Percentiles rank a stretch among this genome's conserved stretches.
Conservation (phyloP, 2,329 filamentous ascomycete species). For the Leptographium wingfieldii region DNA sequence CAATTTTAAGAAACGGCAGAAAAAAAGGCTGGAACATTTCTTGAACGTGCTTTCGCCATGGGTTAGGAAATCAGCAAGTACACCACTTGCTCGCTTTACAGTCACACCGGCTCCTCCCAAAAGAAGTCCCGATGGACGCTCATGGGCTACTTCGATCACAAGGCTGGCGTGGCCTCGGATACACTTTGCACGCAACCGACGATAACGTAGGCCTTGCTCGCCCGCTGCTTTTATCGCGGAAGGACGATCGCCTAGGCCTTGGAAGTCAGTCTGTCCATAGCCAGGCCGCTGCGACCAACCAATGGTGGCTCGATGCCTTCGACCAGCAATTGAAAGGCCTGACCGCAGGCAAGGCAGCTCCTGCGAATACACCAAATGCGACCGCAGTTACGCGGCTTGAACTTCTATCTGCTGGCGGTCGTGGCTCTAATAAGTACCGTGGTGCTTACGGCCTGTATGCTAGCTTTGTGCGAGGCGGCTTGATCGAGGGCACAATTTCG, state of each 20-base stretch:
- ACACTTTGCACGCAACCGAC: conserved; percentile 67
- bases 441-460: conserved; percentile 58
- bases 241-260: conserved; percentile 68
- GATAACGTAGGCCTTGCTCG: conserved; percentile 66
- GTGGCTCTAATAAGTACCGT: conserved; percentile 41
- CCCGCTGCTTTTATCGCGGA: conserved; percentile 72
- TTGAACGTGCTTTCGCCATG: neutral
- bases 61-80: neutral
- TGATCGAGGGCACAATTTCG: conserved; percentile 57
- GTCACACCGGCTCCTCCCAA: neutral
- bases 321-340: conserved; percentile 79
- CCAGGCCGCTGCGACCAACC: conserved; percentile 54
- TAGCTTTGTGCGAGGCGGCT: conserved; percentile 73
- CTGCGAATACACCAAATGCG: conserved; percentile 42
- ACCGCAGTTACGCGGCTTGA: conserved; percentile 35
- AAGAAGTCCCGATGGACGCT: conserved; percentile 54
- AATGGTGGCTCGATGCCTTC: conserved; percentile 96
- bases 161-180: conserved; percentile 82
- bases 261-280: conserved; percentile 59
- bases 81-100: neutral
- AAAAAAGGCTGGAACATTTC: neutral
- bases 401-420: conserved; percentile 30
- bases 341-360: conserved; percentile 41
- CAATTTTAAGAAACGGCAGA: neutral
- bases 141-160: conserved; percentile 70